A percentile compares a stretch with the other conserved stretches of the same genome.
phyloP scores from a whole-genome alignment of 169 alveolate genomes.

The Eimeria necatrix region DNA sequence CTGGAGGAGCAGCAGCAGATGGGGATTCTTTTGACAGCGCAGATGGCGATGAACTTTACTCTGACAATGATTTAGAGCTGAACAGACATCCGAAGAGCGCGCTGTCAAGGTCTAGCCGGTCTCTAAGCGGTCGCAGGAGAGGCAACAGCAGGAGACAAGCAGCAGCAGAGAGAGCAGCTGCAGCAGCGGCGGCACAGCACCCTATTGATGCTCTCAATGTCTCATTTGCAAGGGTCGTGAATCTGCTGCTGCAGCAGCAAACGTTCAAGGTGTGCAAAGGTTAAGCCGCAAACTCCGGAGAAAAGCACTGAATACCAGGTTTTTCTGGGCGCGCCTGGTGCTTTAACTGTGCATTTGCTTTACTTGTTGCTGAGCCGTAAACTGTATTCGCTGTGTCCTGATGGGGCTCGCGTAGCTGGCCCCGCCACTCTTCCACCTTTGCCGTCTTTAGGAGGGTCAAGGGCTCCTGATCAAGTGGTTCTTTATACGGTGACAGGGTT shows the following conservation, averaged over 20 bases:
- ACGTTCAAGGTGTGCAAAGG: conserved; percentile 73
- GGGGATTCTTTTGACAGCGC: conserved; percentile 5
- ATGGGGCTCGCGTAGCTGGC: too few species aligned
- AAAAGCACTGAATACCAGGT: too few species aligned
- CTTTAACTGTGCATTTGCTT: too few species aligned
- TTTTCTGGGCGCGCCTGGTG: too few species aligned
- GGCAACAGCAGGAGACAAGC: conserved; percentile 42
- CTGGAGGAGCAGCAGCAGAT: conserved; percentile 1
- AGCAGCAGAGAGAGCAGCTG: not conserved
- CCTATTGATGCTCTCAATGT: conserved; percentile 85
- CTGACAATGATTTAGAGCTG: not conserved
- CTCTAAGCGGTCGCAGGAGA: not conserved
- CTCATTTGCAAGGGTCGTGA: conserved; percentile 83
- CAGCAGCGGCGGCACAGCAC: conserved; percentile 24
- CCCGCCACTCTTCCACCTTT: too few species aligned
- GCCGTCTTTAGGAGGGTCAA: too few species aligned
- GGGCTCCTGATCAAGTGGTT: too few species aligned
- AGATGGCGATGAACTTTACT: conserved; percentile 25
- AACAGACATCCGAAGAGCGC: not conserved
- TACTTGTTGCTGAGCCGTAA: too few species aligned
- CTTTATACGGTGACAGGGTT: not conserved
- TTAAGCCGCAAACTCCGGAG: too few species aligned
- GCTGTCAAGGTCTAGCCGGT: conserved; percentile 31
- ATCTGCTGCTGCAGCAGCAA: conserved; percentile 81
- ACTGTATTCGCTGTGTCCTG: too few species aligned